phyloP scores from a whole-genome alignment of 1,284 basidiomycete genomes.

The Leccinum pallidistipes region DNA sequence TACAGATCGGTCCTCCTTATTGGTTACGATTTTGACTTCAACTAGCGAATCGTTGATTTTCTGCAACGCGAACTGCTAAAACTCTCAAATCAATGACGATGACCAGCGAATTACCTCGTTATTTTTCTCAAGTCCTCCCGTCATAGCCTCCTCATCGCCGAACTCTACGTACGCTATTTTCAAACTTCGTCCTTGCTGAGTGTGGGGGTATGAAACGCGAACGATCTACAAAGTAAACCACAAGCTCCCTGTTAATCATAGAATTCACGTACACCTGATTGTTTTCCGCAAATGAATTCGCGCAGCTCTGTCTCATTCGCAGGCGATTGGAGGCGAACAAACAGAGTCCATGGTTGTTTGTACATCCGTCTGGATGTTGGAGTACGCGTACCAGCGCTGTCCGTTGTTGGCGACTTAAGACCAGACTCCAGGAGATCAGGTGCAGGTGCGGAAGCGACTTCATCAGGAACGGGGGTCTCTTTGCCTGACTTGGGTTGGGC shows the following conservation, averaged over 20 bases:
- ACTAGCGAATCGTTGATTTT: conserved; percentile 64
- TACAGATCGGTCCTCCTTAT: conserved; percentile 51
- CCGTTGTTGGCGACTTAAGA: conserved; percentile 51
- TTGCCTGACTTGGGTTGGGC: conserved; percentile 41
- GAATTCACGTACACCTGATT: conserved; percentile 51
- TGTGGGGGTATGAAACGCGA: conserved; percentile 62
- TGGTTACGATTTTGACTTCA: conserved; percentile 68
- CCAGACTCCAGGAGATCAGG: conserved; percentile 41
- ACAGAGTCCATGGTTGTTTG: conserved; percentile 84
- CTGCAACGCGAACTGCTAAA: conserved; percentile 37
- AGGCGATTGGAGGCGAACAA: conserved; percentile 65
- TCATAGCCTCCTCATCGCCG: conserved; percentile 81
- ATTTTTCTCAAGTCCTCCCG: conserved; percentile 69
- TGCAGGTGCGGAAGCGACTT: conserved; percentile 27
- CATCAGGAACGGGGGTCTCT: conserved; percentile 39
- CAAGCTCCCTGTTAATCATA: neutral
- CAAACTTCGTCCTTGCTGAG: conserved; percentile 45
- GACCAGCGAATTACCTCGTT: conserved; percentile 51
- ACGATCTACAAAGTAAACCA: conserved; percentile 55
- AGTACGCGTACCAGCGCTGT: conserved; percentile 62
- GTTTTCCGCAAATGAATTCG: conserved; percentile 73
- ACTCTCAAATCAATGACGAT: conserved; percentile 1
- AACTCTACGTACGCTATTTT: conserved; percentile 85
- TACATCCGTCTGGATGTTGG: conserved; percentile 61
- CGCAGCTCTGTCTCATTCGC: conserved; percentile 69